phyloP scores from a whole-genome alignment of 768 basidiomycete species.

The Lentinula sp. region DNA sequence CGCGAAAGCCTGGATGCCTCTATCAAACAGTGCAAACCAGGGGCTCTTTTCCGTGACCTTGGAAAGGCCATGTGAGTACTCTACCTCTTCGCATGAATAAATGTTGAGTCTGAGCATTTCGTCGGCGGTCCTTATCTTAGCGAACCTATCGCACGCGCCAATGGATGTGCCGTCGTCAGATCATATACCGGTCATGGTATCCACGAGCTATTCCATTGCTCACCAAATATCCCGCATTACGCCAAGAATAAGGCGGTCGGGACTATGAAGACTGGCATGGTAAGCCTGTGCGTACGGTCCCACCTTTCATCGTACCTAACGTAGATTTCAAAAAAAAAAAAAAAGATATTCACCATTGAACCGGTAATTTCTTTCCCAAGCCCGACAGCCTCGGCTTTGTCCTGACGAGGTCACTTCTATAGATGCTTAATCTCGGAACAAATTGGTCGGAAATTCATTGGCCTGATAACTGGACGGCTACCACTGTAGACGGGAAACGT shows the following conservation, averaged over 20 bases:
- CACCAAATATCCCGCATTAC: conserved; percentile 92
- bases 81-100: background rate
- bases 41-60: conserved; percentile 81
- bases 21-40: conserved; percentile 92
- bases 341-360: conserved; percentile 52
- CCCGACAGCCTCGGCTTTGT: background rate
- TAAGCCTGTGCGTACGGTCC: conserved; percentile 26
- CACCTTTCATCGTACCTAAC: conserved; percentile 1
- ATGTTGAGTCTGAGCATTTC: conserved; percentile 1
- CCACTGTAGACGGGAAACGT: conserved; percentile 82
- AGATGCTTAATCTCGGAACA: conserved; percentile 92
- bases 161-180: conserved; percentile 86
- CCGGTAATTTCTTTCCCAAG: conserved; percentile 37
- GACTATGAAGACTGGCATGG: conserved; percentile 92
- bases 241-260: conserved; percentile 92
- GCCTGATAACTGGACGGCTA: conserved; percentile 97
- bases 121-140: conserved; percentile 26
- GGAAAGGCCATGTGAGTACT: conserved; percentile 78
- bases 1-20: conserved; percentile 83
- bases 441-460: conserved; percentile 77
- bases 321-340: conserved; percentile 36
- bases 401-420: conserved; percentile 12
- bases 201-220: conserved; percentile 77
- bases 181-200: conserved; percentile 91
- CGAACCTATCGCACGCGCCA: conserved; percentile 79